phyloP scores from a whole-genome alignment of 345 rosid genomes.

The Salix suchowensis region DNA sequence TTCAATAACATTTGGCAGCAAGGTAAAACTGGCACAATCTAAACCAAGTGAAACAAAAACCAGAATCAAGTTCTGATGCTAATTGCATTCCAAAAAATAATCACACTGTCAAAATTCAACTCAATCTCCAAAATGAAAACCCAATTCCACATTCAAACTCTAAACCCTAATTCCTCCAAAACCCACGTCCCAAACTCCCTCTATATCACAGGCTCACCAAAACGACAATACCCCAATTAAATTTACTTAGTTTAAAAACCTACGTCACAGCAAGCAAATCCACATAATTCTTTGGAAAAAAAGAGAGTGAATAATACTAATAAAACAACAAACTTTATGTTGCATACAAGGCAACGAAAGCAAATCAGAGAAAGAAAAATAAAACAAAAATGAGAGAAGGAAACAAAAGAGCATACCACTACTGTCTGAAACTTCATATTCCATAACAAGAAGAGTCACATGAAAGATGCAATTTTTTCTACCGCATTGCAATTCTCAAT shows the following conservation, averaged over 20 bases:
- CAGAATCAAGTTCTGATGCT: neutral
- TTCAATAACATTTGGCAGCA: neutral
- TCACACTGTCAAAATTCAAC: neutral
- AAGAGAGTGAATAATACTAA: neutral
- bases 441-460: constrained; percentile 35
- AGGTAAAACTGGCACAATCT: neutral
- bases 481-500: constrained; percentile 10
- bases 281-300: neutral
- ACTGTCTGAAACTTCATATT: constrained; percentile 40
- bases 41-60: neutral
- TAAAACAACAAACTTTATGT: neutral
- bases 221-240: neutral
- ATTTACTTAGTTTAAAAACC: neutral
- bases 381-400: neutral
- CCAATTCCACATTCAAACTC: neutral
- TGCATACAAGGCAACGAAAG: neutral
- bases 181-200: neutral
- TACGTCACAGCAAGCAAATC: neutral
- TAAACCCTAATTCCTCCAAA: constrained; percentile 7
- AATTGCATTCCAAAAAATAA: neutral
- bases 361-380: neutral
- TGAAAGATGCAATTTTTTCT: neutral
- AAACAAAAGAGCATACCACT: constrained; percentile 38
- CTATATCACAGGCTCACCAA: neutral
- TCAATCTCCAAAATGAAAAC: neutral